A percentile compares a stretch with the other conserved stretches of the same genome.
Evolutionary conservation across 805 yeast genomes (phyloP).

Genomic region (Candida maris): DNA sequence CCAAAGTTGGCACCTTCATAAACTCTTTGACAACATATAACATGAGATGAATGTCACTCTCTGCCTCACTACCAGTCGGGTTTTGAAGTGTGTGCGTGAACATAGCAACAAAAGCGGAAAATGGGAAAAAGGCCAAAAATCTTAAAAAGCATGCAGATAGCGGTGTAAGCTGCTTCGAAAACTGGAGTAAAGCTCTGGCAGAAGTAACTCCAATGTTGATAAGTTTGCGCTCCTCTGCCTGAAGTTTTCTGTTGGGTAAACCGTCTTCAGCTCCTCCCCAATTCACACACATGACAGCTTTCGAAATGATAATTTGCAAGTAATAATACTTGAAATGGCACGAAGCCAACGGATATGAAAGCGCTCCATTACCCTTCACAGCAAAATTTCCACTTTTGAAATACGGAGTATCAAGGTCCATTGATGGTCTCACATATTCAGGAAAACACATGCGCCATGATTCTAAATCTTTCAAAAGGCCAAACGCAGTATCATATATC

Average conservation of each 20-base stretch:
- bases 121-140: constrained; percentile 28
- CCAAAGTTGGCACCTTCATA: constrained; percentile 11
- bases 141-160: constrained; percentile 14
- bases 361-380: constrained; percentile 1
- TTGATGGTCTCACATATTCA: constrained; percentile 19
- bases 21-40: constrained; percentile 15
- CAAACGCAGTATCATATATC: constrained; percentile 9
- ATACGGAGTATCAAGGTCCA: constrained; percentile 5
- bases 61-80: constrained; percentile 11
- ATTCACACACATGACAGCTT: constrained; percentile 18
- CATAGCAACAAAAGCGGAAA: constrained; percentile 30
- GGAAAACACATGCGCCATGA: constrained; percentile 29
- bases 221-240: constrained; percentile 3
- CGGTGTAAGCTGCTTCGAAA: constrained; percentile 15
- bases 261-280: constrained; percentile 8
- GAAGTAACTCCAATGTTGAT: constrained; percentile 21
- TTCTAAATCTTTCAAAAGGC: constrained; percentile 24
- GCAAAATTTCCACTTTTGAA: constrained; percentile 5
- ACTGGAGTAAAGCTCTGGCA: constrained; percentile 24
- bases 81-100: constrained; percentile 25
- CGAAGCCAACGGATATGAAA: constrained; percentile 11
- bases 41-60: constrained; percentile 25
- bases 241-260: constrained; percentile 1
- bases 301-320: constrained; percentile 24
- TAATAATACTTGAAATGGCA: constrained; percentile 28